Evolutionary conservation across 768 basidiomycete genomes (phyloP), one percentile per base, ranked within the genome.

Genomic region (Boletus insuetus): DNA sequence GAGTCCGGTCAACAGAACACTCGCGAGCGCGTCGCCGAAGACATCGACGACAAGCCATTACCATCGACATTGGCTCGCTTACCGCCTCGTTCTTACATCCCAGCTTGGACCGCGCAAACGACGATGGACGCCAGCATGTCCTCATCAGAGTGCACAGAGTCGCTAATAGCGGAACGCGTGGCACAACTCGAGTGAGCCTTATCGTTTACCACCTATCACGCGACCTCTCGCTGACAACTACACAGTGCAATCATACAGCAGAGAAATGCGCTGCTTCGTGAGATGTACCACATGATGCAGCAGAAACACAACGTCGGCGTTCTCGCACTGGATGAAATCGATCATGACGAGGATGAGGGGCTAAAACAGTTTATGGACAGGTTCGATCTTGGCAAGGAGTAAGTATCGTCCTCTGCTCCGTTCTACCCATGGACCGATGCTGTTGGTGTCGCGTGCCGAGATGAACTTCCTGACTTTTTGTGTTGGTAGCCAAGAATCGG

Each of bases 221-320:
- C 8, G 10, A 42, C 11, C 13, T 19, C 22, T 24, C 9, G 19
- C 46, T 40, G 4, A 59, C 35, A 10, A 24, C 22, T 37, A 49
- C 56, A 19, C 58, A 91, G 89, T 67, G 77, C 75, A 59, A 84
- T 91, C 58, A 71, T 82, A 42, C 71, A 78, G 45, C 83, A 82
- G 60, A 77, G 89, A 69, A 86, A 87, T 84, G 83, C 75, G 50
- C 78, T 90, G 46, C 78, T 91, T 67, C 77, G 78, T 41, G 81
- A 90, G 68, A 84, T 91, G 82, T 87, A 81, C 72, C 71, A 73
- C 49, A 80, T 91, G 76, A 78, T 89, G 46, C 78, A 76, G 53
- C 76, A 76, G 53, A 80, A 81, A 63, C 74, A 80, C 49, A 74
- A 73, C 59, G 63, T 79, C 42, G 79, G 79, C 22, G 56, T 73